Base-by-base conservation (phyloP, 225 moss, liverwort and hornwort genomes). In the Neckera pumila region DNA sequence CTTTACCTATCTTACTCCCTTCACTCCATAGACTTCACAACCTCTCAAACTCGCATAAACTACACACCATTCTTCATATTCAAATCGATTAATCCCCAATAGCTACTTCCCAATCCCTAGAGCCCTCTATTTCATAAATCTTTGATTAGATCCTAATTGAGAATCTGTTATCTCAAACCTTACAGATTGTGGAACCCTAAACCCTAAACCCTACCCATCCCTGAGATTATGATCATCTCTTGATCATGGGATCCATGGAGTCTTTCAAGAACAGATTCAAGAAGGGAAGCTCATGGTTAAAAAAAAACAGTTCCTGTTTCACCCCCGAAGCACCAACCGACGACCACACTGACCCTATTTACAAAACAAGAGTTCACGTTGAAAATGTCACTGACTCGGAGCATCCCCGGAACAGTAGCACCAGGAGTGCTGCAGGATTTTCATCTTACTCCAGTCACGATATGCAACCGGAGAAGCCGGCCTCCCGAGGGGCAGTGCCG, bases 381-480 rank as follows among this genome's bases (percentile, higher is more conserved):
- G 89, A 86, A 26, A 84, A 90, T 11, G 18, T 34, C 25, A 61
- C 69, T 15, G 87, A 76, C 53, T 4, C 59, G 40, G 91, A 79
- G 34, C 79, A 83, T 21, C 8, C 69, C 66, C 43, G 25, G 31
- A 21, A 14, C 19, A 72, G 60, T 49, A 91, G 88, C 74, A 30
- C 38, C 38, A 53, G 76, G 30, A 86, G 86, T 67, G 18, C 22
- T 60, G 6, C 74, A 56, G 51, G 43, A 17, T 86, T 83, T 25
- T 76, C 82, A 7, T 92, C 92, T 15, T 86, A 85, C 81, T 90
- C 90, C 72, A 90, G 75, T 86, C 82, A 69, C 53, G 93, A 90
- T n/a, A 18, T 64, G 36, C 62, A 76, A 17, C 14, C 11, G 12
- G 83, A 63, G 83, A 93, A 87, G 84, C 85, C 90, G 38, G 9